Evolutionary conservation across 2,329 filamentous ascomycete species (phyloP).

Genomic region (Colletotrichum camelliae): DNA sequence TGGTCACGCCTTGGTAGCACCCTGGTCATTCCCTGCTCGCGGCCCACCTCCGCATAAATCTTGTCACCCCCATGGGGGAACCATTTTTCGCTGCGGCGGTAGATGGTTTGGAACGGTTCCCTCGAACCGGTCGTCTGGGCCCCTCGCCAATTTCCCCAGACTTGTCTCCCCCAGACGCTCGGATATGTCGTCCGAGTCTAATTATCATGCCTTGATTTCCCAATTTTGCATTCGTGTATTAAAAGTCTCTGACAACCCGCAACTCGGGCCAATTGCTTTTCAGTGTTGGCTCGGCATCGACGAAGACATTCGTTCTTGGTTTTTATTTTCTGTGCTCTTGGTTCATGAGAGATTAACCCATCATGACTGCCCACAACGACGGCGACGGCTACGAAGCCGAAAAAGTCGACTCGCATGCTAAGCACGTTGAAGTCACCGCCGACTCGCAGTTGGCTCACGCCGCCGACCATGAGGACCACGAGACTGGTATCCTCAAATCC

Average conservation of each 20-base stretch:
- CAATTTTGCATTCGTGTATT: not conserved
- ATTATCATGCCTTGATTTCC: not conserved
- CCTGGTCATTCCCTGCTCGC: not conserved
- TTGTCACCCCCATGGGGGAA: not conserved
- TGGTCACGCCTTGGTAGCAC: not conserved
- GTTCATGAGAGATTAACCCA: not conserved
- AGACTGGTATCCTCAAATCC: slow-evolving; percentile 25
- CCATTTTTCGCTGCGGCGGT: not conserved
- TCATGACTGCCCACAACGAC: not conserved
- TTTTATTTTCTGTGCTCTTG: not conserved
- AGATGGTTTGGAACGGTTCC: not conserved
- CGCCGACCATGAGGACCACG: slow-evolving; percentile 30
- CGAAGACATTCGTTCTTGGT: not conserved
- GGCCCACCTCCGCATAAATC: slow-evolving; percentile 2
- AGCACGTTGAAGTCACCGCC: not conserved
- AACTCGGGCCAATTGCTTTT: not conserved
- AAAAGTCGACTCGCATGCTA: slow-evolving; percentile 1
- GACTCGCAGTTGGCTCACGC: not conserved
- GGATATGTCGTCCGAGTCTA: not conserved
- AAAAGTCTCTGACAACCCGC: not conserved
- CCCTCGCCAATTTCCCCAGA: not conserved
- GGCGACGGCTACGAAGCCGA: slow-evolving; percentile 2
- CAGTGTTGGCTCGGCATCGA: not conserved
- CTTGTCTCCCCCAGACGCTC: not conserved
- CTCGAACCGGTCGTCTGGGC: not conserved